Evolutionary conservation across 148 eudicot genomes (phyloP).

Genomic region (Rhododendron ovatum): DNA sequence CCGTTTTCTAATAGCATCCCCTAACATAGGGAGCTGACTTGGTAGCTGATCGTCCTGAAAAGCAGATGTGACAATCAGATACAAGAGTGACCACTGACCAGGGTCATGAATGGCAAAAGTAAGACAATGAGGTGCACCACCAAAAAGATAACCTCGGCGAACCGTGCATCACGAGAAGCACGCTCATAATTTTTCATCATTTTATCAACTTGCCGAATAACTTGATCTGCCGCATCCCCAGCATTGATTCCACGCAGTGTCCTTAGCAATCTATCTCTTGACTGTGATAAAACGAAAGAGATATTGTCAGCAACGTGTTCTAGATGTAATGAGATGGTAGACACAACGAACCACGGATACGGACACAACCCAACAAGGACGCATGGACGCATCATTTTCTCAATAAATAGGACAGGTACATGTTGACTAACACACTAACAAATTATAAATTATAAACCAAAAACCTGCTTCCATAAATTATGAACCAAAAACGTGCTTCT

Average conservation of each 20-base stretch:
- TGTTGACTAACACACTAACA: background rate
- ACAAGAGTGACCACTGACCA: background rate
- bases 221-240: constrained; percentile 97
- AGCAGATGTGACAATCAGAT: constrained; percentile 9
- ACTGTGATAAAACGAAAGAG: constrained; percentile 35
- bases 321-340: background rate
- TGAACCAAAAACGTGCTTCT: background rate
- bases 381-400: background rate
- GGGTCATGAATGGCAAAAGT: background rate
- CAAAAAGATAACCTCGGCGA: constrained; percentile 43
- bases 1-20: constrained; percentile 54
- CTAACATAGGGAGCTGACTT: constrained; percentile 33
- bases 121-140: background rate
- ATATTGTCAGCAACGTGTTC: constrained; percentile 14
- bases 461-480: background rate
- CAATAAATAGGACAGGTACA: background rate
- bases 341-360: background rate
- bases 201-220: constrained; percentile 82
- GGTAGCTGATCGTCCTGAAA: constrained; percentile 58
- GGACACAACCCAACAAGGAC: background rate
- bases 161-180: constrained; percentile 55
- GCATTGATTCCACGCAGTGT: constrained; percentile 78
- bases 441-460: background rate
- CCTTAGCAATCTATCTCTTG: constrained; percentile 78
- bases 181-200: constrained; percentile 71